Conservation (phyloP, 75 land plant species). For the Selaginella moellendorffii region DNA sequence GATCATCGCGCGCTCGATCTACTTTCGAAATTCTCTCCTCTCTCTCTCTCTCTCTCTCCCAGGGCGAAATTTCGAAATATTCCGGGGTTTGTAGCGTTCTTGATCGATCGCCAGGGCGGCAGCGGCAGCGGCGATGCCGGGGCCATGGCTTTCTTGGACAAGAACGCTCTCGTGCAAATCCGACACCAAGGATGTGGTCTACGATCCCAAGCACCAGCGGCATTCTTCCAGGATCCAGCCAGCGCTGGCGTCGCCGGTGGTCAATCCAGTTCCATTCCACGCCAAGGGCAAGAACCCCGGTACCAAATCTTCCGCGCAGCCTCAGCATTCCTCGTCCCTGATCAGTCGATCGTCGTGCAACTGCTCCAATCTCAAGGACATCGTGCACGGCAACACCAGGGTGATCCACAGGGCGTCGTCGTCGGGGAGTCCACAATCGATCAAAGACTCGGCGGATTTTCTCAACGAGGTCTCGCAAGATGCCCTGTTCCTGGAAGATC, state of each 20-base stretch:
- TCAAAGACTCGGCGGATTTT: neutral
- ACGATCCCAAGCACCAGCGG: neutral
- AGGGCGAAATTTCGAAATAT: too few relatives aligned
- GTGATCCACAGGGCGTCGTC: slow-evolving; percentile 29
- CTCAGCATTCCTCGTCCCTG: neutral
- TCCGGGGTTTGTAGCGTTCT: too few relatives aligned
- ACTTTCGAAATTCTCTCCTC: too few relatives aligned
- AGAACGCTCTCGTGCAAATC: slow-evolving; percentile 6
- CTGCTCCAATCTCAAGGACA: slow-evolving; percentile 17
- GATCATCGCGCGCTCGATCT: too few relatives aligned
- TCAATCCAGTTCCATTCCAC: neutral
- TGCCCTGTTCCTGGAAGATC: neutral
- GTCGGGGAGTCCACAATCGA: neutral
- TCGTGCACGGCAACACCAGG: slow-evolving; percentile 41
- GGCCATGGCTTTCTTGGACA: slow-evolving; percentile 6
- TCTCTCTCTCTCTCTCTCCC: too few relatives aligned
- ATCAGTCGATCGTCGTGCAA: neutral
- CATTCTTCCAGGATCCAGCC: neutral
- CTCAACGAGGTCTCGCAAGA: neutral
- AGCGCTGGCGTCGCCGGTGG: neutral
- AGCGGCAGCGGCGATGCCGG: neutral
- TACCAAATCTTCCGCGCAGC: neutral
- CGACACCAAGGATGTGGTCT: neutral
- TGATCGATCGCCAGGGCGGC: too few relatives aligned
- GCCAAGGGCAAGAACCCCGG: too few relatives aligned